These are phyloP conservation scores for Colletotrichum liaoningense DNA, from an alignment of 2,329 filamentous ascomycete genomes.

Conservation along the genomic window DNA sequence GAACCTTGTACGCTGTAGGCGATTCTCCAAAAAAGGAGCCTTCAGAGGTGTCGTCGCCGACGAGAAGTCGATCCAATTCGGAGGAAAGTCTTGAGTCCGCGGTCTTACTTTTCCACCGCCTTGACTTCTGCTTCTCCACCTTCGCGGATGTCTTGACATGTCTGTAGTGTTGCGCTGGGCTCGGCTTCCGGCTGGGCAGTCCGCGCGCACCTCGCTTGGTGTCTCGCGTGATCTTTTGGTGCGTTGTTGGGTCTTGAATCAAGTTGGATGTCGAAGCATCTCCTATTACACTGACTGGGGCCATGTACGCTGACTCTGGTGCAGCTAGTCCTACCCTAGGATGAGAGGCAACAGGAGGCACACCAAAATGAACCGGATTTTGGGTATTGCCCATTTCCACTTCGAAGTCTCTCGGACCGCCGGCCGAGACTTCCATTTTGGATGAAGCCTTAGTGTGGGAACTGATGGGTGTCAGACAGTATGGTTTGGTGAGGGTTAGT, in stretches of 20 bases:
- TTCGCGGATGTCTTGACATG: background rate
- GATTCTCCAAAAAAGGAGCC: background rate
- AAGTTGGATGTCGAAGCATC: background rate
- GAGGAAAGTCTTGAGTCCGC: slow-evolving; percentile 13
- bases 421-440: background rate
- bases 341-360: background rate
- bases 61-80: slow-evolving; percentile 14
- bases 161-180: background rate
- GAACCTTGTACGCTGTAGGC: background rate
- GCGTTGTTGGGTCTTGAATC: background rate
- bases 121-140: slow-evolving; percentile 15
- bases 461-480: background rate
- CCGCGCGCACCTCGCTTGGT: background rate
- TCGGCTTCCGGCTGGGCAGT: background rate
- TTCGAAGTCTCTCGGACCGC: background rate
- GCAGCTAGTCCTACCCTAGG: background rate
- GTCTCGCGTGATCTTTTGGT: background rate
- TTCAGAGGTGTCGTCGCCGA: slow-evolving; percentile 1
- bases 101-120: background rate
- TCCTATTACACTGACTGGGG: background rate
- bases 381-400: background rate
- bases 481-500: background rate
- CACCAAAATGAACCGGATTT: background rate
- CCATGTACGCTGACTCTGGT: background rate
- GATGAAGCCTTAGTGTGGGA: background rate